Conservation (phyloP, 352 stramenopile species). For the Phytophthora colocasiae region DNA sequence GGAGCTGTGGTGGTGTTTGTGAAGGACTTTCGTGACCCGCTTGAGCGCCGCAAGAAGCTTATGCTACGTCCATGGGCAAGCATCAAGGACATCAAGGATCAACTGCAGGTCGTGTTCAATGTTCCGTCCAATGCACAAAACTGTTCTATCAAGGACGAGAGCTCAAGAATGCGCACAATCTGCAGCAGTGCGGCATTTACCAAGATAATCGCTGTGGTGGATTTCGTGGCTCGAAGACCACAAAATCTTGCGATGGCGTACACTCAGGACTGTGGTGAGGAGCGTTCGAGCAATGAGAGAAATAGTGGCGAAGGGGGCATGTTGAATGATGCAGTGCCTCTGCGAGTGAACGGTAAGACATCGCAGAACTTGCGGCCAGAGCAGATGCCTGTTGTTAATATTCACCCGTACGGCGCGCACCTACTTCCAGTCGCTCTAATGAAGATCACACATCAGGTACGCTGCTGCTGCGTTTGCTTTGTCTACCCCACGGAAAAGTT, state of each 20-base stretch:
- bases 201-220: constrained; percentile 79
- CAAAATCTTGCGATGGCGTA: constrained; percentile 66
- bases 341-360: constrained; percentile 23
- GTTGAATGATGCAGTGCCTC: constrained; percentile 15
- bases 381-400: constrained; percentile 71
- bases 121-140: constrained; percentile 79
- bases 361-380: constrained; percentile 53
- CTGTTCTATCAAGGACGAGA: constrained; percentile 85
- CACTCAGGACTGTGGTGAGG: constrained; percentile 24
- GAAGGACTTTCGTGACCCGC: constrained; percentile 83
- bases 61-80: constrained; percentile 78
- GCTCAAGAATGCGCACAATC: constrained; percentile 84
- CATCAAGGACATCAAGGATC: constrained; percentile 89
- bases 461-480: neutral
- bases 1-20: constrained; percentile 73
- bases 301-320: constrained; percentile 20
- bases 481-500: neutral
- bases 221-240: constrained; percentile 75
- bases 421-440: constrained; percentile 79
- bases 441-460: constrained; percentile 85
- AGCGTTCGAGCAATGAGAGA: constrained; percentile 10
- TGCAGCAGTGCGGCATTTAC: constrained; percentile 87
- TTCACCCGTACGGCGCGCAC: constrained; percentile 82
- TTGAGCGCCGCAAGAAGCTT: constrained; percentile 87
- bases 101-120: constrained; percentile 86